Evolutionary conservation across 1,284 basidiomycete genomes (phyloP), one percentile per base, ranked within the genome.

Genomic region (Ustilago shanxiensis): DNA sequence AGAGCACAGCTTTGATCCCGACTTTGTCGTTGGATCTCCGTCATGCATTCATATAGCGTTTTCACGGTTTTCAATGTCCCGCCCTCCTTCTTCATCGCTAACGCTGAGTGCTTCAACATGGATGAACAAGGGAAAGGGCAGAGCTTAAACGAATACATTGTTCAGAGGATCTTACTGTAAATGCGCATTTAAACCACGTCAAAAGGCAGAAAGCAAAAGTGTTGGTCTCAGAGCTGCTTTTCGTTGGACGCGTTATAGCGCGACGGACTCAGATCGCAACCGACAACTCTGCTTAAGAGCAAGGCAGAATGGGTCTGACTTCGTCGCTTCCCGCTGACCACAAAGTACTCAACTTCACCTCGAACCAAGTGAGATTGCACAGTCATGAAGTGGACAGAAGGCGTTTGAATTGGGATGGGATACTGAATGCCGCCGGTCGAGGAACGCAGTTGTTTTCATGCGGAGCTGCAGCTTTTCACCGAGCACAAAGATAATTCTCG

Each of bases 341-440:
- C 14, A 39, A 16, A 16, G 14, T 16, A 39, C 18, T 11, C 14
- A 39, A 39, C 14, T n/a, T n/a, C n/a, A n/a, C n/a, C n/a, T n/a
- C n/a, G n/a, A n/a, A n/a, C n/a, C n/a, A n/a, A n/a, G n/a, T n/a
- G n/a, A n/a, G n/a, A n/a, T n/a, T n/a, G n/a, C n/a, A n/a, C n/a
- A n/a, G n/a, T n/a, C n/a, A n/a, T n/a, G n/a, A n/a, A n/a, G n/a
- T n/a, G 18, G 14, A 39, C 37, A 18, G 37, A 16, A 39, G n/a
- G n/a, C n/a, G 37, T 16, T 18, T 6, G 37, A 33, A 33, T 33
- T n/a, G n/a, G 37, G 14, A 3, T 51, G 11, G 29, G 49, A 22
- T 20, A 35, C 13, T 10, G 18, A 53, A 35, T 33, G 31, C 31
- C 51, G 51, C 51, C 51, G 51, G 51, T 24, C 51, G 31, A 53